These are phyloP conservation scores for Coniochaeta sp. DNA, from an alignment of 2,329 filamentous ascomycete species.

Conservation along the genomic window DNA sequence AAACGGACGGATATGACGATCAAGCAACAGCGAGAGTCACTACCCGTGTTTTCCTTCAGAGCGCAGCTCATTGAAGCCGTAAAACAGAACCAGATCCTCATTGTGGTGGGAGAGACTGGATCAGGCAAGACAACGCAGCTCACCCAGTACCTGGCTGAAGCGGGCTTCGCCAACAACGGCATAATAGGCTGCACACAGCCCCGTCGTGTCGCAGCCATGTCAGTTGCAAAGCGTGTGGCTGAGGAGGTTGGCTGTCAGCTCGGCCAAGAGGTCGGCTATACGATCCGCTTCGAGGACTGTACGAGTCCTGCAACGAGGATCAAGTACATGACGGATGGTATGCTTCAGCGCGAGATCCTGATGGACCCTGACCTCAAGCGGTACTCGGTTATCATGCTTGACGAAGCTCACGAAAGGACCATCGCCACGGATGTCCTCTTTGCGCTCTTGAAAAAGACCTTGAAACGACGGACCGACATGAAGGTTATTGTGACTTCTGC, in stretches of 20 bases:
- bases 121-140: constrained; percentile 96
- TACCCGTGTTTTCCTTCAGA: constrained; percentile 87
- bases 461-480: constrained; percentile 78
- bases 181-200: constrained; percentile 97
- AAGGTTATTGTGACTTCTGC: constrained; percentile 96
- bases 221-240: constrained; percentile 90
- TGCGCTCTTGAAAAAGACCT: constrained; percentile 85
- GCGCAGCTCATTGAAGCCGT: constrained; percentile 84
- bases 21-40: constrained; percentile 83
- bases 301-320: constrained; percentile 84
- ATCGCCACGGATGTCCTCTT: constrained; percentile 95
- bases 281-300: constrained; percentile 93
- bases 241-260: constrained; percentile 91
- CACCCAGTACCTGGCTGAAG: constrained; percentile 91
- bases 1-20: constrained; percentile 88
- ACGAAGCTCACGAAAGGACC: constrained; percentile 95
- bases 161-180: constrained; percentile 77
- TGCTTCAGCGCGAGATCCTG: constrained; percentile 92
- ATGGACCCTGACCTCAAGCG: constrained; percentile 81
- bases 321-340: constrained; percentile 99
- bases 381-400: constrained; percentile 96
- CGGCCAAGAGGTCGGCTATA: constrained; percentile 92
- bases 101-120: constrained; percentile 95
- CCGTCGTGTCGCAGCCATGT: constrained; percentile 94
- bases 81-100: constrained; percentile 78